Percentiles rank a stretch among this genome's conserved stretches.
Evolutionary conservation across 257 asterid species (phyloP).

Genomic region (Handroanthus guayacan): DNA sequence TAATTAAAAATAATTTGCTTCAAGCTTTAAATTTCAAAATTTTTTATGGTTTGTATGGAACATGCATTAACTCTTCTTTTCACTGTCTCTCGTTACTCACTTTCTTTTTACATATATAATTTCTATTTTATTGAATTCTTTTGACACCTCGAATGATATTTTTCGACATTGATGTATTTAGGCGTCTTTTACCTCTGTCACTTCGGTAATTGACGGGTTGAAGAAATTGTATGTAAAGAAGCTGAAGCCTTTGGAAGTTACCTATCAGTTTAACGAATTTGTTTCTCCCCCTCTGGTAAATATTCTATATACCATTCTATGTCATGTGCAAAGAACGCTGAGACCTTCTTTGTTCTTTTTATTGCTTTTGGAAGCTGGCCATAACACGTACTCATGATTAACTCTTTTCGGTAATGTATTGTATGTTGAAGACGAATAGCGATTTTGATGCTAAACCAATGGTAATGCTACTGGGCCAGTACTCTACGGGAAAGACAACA

Average conservation of each 20-base stretch:
- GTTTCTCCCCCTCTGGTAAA: slow-evolving; percentile 79
- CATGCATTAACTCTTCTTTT: not conserved
- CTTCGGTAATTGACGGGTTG: slow-evolving; percentile 78
- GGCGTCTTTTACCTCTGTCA: slow-evolving; percentile 64
- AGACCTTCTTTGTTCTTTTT: not conserved
- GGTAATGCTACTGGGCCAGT: slow-evolving; percentile 92
- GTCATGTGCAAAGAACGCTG: not conserved
- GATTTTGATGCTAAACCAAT: slow-evolving; percentile 91
- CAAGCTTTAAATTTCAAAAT: not conserved
- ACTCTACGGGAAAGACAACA: slow-evolving; percentile 86
- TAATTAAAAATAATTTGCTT: slow-evolving; percentile 1
- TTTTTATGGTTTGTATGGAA: not conserved
- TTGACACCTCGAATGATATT: slow-evolving; percentile 25
- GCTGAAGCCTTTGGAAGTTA: slow-evolving; percentile 78
- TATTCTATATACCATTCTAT: slow-evolving; percentile 7
- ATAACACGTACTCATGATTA: slow-evolving; percentile 10
- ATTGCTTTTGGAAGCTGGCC: not conserved
- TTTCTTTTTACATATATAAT: not conserved
- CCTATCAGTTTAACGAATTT: slow-evolving; percentile 74
- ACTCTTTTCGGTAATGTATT: slow-evolving; percentile 28
- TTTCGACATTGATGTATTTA: slow-evolving; percentile 34
- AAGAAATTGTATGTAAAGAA: slow-evolving; percentile 71
- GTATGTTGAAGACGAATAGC: slow-evolving; percentile 50
- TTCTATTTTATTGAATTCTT: slow-evolving; percentile 1
- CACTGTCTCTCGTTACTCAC: too few species aligned